These are phyloP conservation scores for Thuidium tamariscinum DNA, from an alignment of 225 moss, liverwort and hornwort species.

Conservation along the genomic window DNA sequence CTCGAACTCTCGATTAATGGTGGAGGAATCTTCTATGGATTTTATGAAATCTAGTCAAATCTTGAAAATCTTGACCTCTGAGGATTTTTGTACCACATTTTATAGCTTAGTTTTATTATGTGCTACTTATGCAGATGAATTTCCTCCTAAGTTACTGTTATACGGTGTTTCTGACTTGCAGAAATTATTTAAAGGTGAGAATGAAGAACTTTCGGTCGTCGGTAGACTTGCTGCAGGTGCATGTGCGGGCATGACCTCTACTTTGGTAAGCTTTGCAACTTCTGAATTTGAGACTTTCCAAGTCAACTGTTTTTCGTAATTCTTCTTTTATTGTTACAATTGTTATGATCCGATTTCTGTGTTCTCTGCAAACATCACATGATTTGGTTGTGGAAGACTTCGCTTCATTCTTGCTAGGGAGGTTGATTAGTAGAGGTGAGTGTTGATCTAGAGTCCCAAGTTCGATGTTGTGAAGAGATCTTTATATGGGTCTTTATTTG, in stretches of 20 bases:
- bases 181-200: slow-evolving; percentile 58
- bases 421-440: background rate
- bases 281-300: background rate
- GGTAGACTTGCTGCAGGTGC: slow-evolving; percentile 76
- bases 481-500: background rate
- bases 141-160: background rate
- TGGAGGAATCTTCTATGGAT: background rate
- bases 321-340: background rate
- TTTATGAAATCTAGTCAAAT: background rate
- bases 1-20: background rate
- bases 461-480: background rate
- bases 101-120: background rate
- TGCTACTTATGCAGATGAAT: background rate
- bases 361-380: background rate
- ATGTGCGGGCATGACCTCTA: slow-evolving; percentile 93
- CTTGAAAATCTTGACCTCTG: background rate
- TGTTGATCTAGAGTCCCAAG: background rate
- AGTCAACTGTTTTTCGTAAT: background rate
- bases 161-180: background rate
- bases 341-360: background rate
- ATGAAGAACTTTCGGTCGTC: slow-evolving; percentile 56
- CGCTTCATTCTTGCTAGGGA: background rate
- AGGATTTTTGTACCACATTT: background rate
- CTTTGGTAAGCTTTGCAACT: slow-evolving; percentile 35
- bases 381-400: background rate